Base-by-base conservation (phyloP, 164 flowering plant genomes). In the Berberis thunbergii region DNA sequence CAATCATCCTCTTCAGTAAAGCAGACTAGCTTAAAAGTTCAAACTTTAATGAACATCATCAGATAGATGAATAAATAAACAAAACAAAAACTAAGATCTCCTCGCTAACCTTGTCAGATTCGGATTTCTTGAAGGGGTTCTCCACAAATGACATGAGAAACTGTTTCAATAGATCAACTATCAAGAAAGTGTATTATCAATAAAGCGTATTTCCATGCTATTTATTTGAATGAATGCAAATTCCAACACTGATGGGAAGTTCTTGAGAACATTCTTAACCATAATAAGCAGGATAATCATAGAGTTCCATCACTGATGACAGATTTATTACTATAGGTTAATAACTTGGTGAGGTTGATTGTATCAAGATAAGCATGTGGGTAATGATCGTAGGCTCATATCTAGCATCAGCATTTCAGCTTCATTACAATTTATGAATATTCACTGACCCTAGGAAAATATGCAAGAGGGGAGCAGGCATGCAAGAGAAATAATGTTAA, bases 51-150 rank as follows among this genome's bases (percentile, higher is more conserved):
- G 49, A 46, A 46, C 6, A 46, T 46, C 49, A 4, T 46, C 49
- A 46, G 8, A 8, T 4, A 46, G 49, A 8, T 46, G 8, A 4
- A 46, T 46, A 4, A 4, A 46, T 8, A 46, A 8, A 46, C 6
- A 46, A 46, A 8, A 46, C 8, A 46, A 46, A 46, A 46, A 8
- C 4, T 46, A 4, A 46, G 8, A 46, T 46, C 49, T 4, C 49
- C 26, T 8, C 8, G 49, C 65, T 48, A 52, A 87, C 98, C 96
- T 88, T 83, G 42, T 76, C 69, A 60, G 50, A 45, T 55, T 64
- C 6, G 63, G 70, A 81, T 69, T 66, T 79, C 71, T 81, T 81
- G 62, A 42, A 54, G 3, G 85, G 83, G 69, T 81, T 80, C 74
- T 77, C 76, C 4, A 87, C 71, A 66, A 86, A 79, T 49, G 72